Conservation (phyloP, 768 basidiomycete genomes). For the Tricholoma sp. region DNA sequence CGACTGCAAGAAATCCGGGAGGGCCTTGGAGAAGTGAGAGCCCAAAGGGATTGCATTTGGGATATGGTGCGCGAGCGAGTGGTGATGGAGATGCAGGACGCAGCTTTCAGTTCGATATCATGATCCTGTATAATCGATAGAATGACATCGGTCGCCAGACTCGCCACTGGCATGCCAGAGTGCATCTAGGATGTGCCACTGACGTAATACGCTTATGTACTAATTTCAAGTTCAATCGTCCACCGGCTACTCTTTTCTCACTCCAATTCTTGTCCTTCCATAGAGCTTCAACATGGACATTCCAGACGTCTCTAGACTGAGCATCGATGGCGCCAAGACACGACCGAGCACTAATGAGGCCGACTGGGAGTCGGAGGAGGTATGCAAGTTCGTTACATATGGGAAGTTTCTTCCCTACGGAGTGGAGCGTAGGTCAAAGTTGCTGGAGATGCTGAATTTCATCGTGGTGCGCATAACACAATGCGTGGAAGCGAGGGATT, state of each 20-base stretch:
- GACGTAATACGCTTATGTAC: neutral
- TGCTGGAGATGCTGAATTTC: constrained; percentile 73
- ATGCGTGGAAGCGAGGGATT: constrained; percentile 75
- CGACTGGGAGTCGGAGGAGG: constrained; percentile 25
- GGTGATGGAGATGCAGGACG: constrained; percentile 69
- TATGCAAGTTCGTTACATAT: constrained; percentile 58
- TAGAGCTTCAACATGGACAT: constrained; percentile 27
- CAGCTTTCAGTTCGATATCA: constrained; percentile 37
- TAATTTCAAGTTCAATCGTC: neutral
- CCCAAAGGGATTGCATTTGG: constrained; percentile 74
- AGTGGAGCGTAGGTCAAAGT: constrained; percentile 69
- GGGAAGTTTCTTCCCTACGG: constrained; percentile 69
- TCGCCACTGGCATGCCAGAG: too few relatives aligned
- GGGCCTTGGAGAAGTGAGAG: constrained; percentile 67
- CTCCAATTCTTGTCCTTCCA: neutral
- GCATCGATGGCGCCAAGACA: constrained; percentile 31
- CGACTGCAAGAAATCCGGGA: constrained; percentile 81
- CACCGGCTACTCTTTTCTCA: neutral
- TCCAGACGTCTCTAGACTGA: constrained; percentile 44
- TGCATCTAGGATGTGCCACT: too few relatives aligned
- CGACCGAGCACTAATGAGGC: constrained; percentile 22
- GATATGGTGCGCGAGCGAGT: constrained; percentile 69
- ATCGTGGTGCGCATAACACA: constrained; percentile 66
- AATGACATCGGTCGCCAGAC: too few relatives aligned
- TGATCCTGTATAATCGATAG: constrained; percentile 1